phyloP scores from a whole-genome alignment of 106 monocot genomes.

The Chionographis japonica region DNA sequence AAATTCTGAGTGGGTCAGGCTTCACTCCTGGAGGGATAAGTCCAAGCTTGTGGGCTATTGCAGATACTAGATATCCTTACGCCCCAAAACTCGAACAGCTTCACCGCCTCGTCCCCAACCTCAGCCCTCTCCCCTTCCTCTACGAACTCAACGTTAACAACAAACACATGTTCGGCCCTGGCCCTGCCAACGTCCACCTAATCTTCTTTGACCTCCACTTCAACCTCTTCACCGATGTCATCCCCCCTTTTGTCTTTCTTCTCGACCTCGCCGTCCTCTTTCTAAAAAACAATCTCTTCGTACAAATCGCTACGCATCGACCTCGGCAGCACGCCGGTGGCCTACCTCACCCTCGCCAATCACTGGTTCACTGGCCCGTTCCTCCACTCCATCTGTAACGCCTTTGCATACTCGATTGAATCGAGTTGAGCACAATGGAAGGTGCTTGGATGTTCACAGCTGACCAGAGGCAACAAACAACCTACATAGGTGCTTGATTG shows the following conservation, averaged over 20 bases:
- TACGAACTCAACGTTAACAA: constrained; percentile 56
- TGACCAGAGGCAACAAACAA: no score
- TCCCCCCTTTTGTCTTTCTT: constrained; percentile 16
- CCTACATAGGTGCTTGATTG: no score
- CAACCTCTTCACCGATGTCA: constrained; percentile 36
- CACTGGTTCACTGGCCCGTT: constrained; percentile 53
- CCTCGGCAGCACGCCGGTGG: constrained; percentile 18
- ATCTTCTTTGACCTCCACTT: constrained; percentile 40
- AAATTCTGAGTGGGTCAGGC: no score
- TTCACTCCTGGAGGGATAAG: no score
- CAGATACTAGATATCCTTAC: constrained; percentile 7
- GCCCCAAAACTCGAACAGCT: constrained; percentile 41
- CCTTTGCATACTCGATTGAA: constrained; percentile 28
- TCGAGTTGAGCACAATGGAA: no score
- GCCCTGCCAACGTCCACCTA: constrained; percentile 13
- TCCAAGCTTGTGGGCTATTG: no score
- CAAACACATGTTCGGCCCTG: constrained; percentile 28
- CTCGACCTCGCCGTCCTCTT: constrained; percentile 30
- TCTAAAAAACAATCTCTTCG: constrained; percentile 50
- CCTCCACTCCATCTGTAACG: constrained; percentile 23
- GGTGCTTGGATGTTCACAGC: no score
- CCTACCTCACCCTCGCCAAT: constrained; percentile 52
- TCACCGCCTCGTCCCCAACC: constrained; percentile 26
- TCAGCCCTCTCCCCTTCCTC: constrained; percentile 21
- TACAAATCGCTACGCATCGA: constrained; percentile 18